These are phyloP conservation scores for Podospora pseudocomata DNA, from an alignment of 495 filamentous ascomycete species.

Conservation along the genomic window DNA sequence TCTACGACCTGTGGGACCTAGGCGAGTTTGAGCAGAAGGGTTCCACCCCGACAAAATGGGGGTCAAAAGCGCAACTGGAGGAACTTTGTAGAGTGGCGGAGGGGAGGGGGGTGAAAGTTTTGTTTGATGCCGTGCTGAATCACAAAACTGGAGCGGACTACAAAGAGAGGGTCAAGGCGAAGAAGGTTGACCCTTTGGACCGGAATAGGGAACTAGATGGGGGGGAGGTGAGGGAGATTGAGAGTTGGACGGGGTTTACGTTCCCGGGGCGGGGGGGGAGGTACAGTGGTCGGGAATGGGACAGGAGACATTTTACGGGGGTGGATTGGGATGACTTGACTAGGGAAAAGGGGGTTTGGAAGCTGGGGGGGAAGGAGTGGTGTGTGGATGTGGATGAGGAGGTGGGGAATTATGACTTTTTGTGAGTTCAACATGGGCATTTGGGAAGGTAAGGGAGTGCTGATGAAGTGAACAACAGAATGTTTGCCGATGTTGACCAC, in stretches of 20 bases:
- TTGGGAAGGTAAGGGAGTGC: background rate
- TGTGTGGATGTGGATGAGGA: slow-evolving; percentile 63
- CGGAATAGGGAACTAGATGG: slow-evolving; percentile 49
- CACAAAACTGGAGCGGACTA: slow-evolving; percentile 70
- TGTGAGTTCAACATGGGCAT: slow-evolving; percentile 11
- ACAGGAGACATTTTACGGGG: slow-evolving; percentile 66
- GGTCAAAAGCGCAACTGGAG: slow-evolving; percentile 57
- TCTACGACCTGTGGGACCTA: slow-evolving; percentile 76
- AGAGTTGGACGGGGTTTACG: slow-evolving; percentile 65
- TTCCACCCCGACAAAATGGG: slow-evolving; percentile 63
- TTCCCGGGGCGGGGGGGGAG: slow-evolving; percentile 57
- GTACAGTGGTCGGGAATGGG: slow-evolving; percentile 62
- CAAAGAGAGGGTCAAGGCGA: slow-evolving; percentile 54
- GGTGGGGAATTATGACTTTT: slow-evolving; percentile 70
- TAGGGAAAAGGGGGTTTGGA: slow-evolving; percentile 61
- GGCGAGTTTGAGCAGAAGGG: slow-evolving; percentile 81
- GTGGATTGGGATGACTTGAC: slow-evolving; percentile 62
- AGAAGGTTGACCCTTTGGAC: slow-evolving; percentile 58
- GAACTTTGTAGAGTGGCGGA: slow-evolving; percentile 47
- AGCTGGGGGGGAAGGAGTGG: slow-evolving; percentile 57
- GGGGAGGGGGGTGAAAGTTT: slow-evolving; percentile 51
- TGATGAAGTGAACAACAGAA: slow-evolving; percentile 35
- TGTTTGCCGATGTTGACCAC: slow-evolving; percentile 69
- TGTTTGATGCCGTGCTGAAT: slow-evolving; percentile 76
- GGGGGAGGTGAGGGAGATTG: slow-evolving; percentile 51